Base-by-base conservation (phyloP, 169 alveolate species). In the Plasmodium cynomolgi region DNA sequence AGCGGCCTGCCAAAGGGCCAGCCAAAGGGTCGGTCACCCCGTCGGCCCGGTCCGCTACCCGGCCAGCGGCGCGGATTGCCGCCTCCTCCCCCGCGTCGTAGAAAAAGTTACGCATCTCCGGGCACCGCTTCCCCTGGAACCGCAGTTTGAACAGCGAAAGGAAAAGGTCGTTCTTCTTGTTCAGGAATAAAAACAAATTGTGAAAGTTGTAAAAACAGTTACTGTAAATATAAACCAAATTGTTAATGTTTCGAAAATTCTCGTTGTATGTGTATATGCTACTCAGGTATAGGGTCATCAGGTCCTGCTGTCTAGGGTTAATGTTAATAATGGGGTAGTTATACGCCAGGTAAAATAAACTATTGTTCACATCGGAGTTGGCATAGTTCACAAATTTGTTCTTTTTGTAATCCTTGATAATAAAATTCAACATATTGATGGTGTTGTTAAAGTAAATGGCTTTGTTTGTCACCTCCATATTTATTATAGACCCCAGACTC, bases 281-380 rank as follows among this genome's bases (percentile, higher is more conserved):
- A 9, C 81, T 88, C 34, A 88, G 41, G 54, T 79, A 88, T 0
- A 88, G 34, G 31, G 83, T 88, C 15, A 88, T 47, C 0, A 88
- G 56, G 15, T 88, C 83, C 54, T 79, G 68, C 20, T 88, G 37
- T 41, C 56, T 50, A 2, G 81, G 73, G 41, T 88, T 88, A 23
- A 88, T 47, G 56, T 88, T 88, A 62, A 88, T 88, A 8, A 88
- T 62, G 5, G 94, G 94, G 34, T 88, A 41, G 33, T 88, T 88
- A 50, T 88, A 88, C 0, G 90, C 31, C 13, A 58, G 3, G 34
- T 79, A 88, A 41, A 68, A 88, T 39, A 88, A 13, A 26, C 82
- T 56, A 26, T 79, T 88, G n/a, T 88, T 88, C 29, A 88, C 83
- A 58, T 79, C 54, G 1, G 91, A 56, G n/a, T 79, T 88, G 9